A percentile compares a stretch with the other conserved stretches of the same genome.
Conservation (phyloP, 1,139 yeast genomes). For the Maudiozyma humilis region DNA sequence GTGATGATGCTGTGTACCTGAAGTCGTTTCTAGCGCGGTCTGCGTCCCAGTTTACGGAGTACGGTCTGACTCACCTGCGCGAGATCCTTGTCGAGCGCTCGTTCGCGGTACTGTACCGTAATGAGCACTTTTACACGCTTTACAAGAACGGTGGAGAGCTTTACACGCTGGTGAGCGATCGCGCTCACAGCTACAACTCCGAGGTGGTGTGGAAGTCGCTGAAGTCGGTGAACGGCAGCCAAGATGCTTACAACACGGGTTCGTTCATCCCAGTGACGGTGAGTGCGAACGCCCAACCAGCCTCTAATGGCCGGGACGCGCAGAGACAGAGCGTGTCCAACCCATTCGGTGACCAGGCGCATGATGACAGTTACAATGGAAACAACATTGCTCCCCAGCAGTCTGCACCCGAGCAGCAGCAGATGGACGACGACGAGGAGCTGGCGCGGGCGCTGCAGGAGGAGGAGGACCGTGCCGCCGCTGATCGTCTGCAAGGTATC, state of each 20-base stretch:
- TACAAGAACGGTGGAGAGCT: slow-evolving; percentile 47
- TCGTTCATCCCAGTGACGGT: slow-evolving; percentile 39
- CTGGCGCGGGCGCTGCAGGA: slow-evolving; percentile 28
- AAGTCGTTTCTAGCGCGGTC: slow-evolving; percentile 38
- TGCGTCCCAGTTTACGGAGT: slow-evolving; percentile 61
- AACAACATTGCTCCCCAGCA: neutral
- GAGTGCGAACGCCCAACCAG: slow-evolving; percentile 6
- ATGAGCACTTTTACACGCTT: slow-evolving; percentile 72
- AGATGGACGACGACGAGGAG: slow-evolving; percentile 24
- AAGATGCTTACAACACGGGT: slow-evolving; percentile 61
- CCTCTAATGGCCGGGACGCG: neutral
- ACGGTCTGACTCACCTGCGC: slow-evolving; percentile 45
- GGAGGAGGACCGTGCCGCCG: slow-evolving; percentile 21
- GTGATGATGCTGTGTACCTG: slow-evolving; percentile 29
- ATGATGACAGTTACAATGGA: neutral
- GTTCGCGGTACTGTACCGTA: slow-evolving; percentile 65
- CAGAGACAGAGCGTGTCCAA: slow-evolving; percentile 6
- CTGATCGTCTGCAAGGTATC: slow-evolving; percentile 4
- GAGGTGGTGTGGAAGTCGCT: slow-evolving; percentile 72
- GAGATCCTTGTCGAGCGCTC: slow-evolving; percentile 41
- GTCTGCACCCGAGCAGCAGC: neutral
- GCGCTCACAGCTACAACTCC: slow-evolving; percentile 43
- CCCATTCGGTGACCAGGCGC: slow-evolving; percentile 13
- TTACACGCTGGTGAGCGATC: slow-evolving; percentile 60
- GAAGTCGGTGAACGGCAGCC: slow-evolving; percentile 54